Percentiles rank a stretch among this genome's conserved stretches.
These are phyloP conservation scores for Lepidium campestre DNA, from an alignment of 441 rosid species.

Conservation along the genomic window DNA sequence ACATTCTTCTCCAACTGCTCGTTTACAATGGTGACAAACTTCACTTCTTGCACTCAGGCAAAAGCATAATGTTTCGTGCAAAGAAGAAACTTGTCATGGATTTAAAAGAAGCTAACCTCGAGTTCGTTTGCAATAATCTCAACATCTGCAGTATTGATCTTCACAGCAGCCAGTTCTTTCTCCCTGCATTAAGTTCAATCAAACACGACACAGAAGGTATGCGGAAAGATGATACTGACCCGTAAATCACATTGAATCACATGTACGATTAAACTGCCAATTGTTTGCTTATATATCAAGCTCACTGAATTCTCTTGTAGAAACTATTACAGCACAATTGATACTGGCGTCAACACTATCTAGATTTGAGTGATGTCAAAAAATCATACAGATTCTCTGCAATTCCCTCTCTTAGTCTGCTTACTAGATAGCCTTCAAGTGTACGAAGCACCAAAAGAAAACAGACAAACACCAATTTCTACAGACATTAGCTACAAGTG, in stretches of 20 bases:
- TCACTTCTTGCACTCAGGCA: neutral
- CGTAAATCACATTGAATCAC: neutral
- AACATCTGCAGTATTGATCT: slow-evolving; percentile 85
- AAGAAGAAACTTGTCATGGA: neutral
- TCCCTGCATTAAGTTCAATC: slow-evolving; percentile 43
- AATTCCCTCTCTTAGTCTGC: neutral
- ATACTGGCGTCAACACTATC: neutral
- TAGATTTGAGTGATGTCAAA: neutral
- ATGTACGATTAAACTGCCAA: neutral
- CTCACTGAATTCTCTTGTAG: neutral
- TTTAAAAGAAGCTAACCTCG: slow-evolving; percentile 51
- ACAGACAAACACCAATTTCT: neutral
- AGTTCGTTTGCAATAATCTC: slow-evolving; percentile 85
- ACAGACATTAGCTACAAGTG: neutral
- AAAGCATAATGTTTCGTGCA: neutral
- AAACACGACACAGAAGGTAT: neutral
- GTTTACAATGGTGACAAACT: neutral
- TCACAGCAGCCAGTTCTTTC: slow-evolving; percentile 93
- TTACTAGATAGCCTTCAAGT: neutral
- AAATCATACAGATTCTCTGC: neutral
- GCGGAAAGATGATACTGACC: neutral
- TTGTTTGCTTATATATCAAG: neutral
- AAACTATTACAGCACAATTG: neutral
- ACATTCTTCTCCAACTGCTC: slow-evolving; percentile 78
- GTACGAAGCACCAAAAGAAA: neutral